Conservation (phyloP, 2,329 filamentous ascomycete genomes). For the Trichoderma sp. region DNA sequence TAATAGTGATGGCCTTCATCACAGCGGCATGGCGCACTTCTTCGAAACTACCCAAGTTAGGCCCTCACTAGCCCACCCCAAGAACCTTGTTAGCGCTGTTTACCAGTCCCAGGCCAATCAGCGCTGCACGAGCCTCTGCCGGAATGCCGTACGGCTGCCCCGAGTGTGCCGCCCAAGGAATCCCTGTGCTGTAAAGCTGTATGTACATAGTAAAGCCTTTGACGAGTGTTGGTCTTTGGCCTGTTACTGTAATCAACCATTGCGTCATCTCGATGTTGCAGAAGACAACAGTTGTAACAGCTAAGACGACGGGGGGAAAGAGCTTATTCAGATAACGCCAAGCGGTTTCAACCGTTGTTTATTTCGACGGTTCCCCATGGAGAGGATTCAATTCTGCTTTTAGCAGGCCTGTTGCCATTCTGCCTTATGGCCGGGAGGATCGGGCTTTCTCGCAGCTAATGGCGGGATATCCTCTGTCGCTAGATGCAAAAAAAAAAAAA, state of each 20-base stretch:
- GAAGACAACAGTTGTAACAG: background rate
- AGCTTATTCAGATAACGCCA: background rate
- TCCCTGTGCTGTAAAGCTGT: background rate
- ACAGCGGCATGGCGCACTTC: background rate
- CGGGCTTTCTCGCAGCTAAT: slow-evolving; percentile 1
- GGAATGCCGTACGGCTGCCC: slow-evolving; percentile 1
- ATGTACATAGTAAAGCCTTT: too few species aligned
- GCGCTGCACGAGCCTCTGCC: background rate
- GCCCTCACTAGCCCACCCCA: background rate
- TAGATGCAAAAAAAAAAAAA: background rate
- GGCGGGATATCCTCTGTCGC: background rate
- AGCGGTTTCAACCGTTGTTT: background rate
- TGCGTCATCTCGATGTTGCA: background rate
- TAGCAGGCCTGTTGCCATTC: background rate
- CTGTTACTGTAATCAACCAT: slow-evolving; percentile 10
- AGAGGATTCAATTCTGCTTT: background rate
- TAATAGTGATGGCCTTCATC: background rate
- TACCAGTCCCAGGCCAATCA: slow-evolving; percentile 2
- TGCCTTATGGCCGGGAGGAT: background rate
- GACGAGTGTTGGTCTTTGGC: background rate
- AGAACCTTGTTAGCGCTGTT: background rate
- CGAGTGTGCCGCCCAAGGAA: background rate
- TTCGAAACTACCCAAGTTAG: background rate
- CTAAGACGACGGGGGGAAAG: background rate
- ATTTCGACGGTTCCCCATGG: background rate